A percentile compares a stretch with the other conserved stretches of the same genome.
Conservation (phyloP, 176 grass and related monocot genomes). For the Olyra latifolia region DNA sequence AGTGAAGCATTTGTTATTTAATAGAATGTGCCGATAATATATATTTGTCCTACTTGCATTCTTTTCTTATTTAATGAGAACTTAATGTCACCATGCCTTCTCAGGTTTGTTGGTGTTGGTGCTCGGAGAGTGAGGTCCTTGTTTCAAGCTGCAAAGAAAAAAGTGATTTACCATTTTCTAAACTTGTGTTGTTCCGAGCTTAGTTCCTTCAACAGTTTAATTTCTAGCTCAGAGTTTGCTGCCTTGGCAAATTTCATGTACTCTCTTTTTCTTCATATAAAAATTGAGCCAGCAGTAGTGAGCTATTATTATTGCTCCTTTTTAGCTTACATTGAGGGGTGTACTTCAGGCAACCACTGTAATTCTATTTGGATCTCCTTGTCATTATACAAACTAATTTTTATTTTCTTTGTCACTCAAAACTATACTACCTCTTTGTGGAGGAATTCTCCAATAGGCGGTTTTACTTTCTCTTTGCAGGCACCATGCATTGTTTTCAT, state of each 20-base stretch:
- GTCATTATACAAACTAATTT: neutral
- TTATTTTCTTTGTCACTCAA: neutral
- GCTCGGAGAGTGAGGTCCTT: conserved; percentile 90
- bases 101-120: conserved; percentile 99
- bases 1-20: conserved; percentile 25
- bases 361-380: conserved; percentile 19
- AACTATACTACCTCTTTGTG: neutral
- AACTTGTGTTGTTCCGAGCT: conserved; percentile 1
- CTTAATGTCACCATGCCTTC: conserved; percentile 31
- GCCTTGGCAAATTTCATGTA: neutral
- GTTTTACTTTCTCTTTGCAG: conserved; percentile 43
- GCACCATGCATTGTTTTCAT: conserved; percentile 99
- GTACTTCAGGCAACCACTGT: neutral
- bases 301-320: neutral
- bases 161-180: conserved; percentile 43
- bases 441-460: neutral
- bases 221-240: neutral
- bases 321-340: neutral
- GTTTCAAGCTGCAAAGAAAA: conserved; percentile 99
- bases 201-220: neutral
- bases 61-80: conserved; percentile 30
- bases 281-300: neutral
- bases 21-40: neutral
- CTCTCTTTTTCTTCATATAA: neutral
- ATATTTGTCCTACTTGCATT: neutral